A percentile compares a stretch with the other conserved stretches of the same genome.
phyloP scores from a whole-genome alignment of 2,329 filamentous ascomycete species.

The Diaporthe caulivora region DNA sequence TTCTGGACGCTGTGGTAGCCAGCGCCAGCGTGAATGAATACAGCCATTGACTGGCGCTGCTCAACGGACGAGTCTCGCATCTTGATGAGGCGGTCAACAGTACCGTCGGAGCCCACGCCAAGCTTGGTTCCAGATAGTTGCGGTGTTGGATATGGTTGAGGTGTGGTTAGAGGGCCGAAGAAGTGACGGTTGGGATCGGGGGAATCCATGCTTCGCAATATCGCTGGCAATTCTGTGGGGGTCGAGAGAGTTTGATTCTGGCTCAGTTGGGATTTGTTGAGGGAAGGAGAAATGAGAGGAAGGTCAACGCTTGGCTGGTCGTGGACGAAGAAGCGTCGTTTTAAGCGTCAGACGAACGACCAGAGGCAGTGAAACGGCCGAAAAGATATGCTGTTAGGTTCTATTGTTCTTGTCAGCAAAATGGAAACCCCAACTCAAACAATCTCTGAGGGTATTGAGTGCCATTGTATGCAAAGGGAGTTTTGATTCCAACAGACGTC shows the following conservation, averaged over 20 bases:
- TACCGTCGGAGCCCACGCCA: conserved; percentile 11
- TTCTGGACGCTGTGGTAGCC: conserved; percentile 93
- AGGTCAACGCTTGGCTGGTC: not conserved
- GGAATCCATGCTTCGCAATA: not conserved
- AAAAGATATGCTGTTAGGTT: not conserved
- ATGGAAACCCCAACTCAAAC: not conserved
- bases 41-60: conserved; percentile 60
- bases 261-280: not conserved
- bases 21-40: conserved; percentile 96
- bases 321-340: not conserved
- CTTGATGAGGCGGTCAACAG: conserved; percentile 24
- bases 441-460: not conserved
- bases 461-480: not conserved
- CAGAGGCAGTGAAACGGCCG: not conserved
- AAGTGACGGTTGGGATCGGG: not conserved
- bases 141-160: not conserved
- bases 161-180: not conserved
- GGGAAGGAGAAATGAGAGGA: not conserved
- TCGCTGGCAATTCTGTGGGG: not conserved
- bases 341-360: not conserved
- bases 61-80: conserved; percentile 16
- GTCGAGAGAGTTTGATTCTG: not conserved
- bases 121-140: not conserved
- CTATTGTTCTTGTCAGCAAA: conserved; percentile 11
- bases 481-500: not conserved